Conservation (phyloP, 768 basidiomycete genomes). For the Termitomyces sp. region DNA sequence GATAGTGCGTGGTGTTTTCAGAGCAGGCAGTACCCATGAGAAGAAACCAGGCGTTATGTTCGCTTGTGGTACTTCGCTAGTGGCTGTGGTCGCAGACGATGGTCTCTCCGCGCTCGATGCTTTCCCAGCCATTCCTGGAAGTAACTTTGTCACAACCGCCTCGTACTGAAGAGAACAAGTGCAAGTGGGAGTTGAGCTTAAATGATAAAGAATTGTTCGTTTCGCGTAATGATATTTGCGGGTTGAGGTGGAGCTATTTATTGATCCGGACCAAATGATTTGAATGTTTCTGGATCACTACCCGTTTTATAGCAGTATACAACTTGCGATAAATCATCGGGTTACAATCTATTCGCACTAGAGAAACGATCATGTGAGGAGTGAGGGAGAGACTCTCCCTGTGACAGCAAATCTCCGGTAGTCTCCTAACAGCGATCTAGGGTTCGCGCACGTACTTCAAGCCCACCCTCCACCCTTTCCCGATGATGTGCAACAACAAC, state of each 20-base stretch:
- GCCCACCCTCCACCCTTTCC: no score
- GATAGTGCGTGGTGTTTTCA: slow-evolving; percentile 26
- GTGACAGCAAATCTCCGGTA: no score
- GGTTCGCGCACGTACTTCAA: no score
- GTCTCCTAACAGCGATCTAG: no score
- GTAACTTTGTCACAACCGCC: not conserved
- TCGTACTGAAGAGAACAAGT: not conserved
- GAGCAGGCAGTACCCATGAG: slow-evolving; percentile 28
- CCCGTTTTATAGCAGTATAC: no score
- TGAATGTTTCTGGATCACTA: not conserved
- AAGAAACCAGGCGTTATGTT: slow-evolving; percentile 15
- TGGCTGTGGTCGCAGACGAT: not conserved
- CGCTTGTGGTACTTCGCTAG: not conserved
- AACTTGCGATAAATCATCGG: no score
- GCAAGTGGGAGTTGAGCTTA: not conserved
- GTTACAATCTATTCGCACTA: no score
- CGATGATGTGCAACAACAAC: no score
- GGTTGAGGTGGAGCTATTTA: not conserved
- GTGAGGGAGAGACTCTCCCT: no score
- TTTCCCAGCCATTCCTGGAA: slow-evolving; percentile 10
- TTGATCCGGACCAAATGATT: not conserved
- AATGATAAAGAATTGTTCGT: not conserved
- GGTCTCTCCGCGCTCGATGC: not conserved
- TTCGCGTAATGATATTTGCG: not conserved
- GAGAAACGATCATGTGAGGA: no score